Evolutionary conservation across 768 basidiomycete genomes (phyloP).

Genomic region (Polyporus arcularius): DNA sequence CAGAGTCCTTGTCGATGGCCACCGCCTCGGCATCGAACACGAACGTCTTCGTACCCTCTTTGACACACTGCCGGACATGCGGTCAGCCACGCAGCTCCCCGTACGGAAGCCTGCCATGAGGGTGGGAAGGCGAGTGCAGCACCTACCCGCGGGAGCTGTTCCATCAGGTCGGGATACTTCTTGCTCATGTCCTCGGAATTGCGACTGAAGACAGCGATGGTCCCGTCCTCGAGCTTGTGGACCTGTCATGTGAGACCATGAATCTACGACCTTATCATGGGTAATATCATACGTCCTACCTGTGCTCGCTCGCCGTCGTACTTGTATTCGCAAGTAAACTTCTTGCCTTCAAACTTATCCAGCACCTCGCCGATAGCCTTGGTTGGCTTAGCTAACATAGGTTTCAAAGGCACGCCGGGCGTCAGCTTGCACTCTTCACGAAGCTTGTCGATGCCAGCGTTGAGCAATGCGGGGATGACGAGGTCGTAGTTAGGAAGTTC

Average conservation of each 20-base stretch:
- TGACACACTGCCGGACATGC: conserved; percentile 68
- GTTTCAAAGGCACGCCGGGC: conserved; percentile 95
- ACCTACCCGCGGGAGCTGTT: conserved; percentile 82
- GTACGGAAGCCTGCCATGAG: too few species aligned
- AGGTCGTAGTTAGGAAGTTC: conserved; percentile 92
- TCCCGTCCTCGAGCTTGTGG: conserved; percentile 81
- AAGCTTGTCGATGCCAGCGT: conserved; percentile 71
- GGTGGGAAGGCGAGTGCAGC: background rate
- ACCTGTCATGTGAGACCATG: conserved; percentile 45
- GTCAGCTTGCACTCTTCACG: conserved; percentile 83
- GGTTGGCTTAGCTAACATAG: conserved; percentile 98
- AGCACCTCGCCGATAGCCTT: conserved; percentile 98
- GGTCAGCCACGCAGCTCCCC: background rate
- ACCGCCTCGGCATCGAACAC: conserved; percentile 97
- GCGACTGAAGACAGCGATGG: conserved; percentile 89
- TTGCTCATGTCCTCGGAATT: conserved; percentile 99
- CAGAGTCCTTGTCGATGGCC: conserved; percentile 83
- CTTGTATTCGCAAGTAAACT: conserved; percentile 98
- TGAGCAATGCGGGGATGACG: conserved; percentile 87
- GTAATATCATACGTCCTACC: conserved; percentile 36
- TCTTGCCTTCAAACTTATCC: conserved; percentile 93
- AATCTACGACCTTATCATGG: too few species aligned
- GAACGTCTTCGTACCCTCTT: conserved; percentile 80
- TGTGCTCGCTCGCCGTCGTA: conserved; percentile 99
- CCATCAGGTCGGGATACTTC: conserved; percentile 98